A percentile compares a stretch with the other conserved stretches of the same genome.
These are phyloP conservation scores for Incumbomyces delicatus DNA, from an alignment of 2,329 filamentous ascomycete species.

Conservation along the genomic window DNA sequence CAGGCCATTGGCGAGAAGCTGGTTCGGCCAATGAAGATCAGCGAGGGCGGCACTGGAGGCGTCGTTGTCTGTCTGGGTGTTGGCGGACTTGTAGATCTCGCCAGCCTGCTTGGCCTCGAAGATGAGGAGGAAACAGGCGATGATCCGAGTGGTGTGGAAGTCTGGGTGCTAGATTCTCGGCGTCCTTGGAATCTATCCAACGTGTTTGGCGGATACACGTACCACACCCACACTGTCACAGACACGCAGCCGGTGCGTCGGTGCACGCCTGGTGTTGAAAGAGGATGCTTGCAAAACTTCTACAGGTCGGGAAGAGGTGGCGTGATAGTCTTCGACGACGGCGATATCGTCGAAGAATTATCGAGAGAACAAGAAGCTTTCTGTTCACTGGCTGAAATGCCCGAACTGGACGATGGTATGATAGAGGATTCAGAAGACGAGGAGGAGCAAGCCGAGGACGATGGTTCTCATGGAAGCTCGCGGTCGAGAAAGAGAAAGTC, in stretches of 20 bases:
- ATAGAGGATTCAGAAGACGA: conserved; percentile 52
- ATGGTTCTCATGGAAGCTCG: conserved; percentile 44
- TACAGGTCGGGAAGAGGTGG: conserved; percentile 77
- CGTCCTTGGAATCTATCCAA: conserved; percentile 93
- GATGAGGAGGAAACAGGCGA: conserved; percentile 40
- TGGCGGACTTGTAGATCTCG: conserved; percentile 81
- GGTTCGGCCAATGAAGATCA: conserved; percentile 76
- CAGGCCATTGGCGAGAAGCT: conserved; percentile 67
- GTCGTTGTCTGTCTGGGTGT: conserved; percentile 88
- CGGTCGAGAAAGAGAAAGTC: conserved; percentile 63
- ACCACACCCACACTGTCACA: conserved; percentile 32
- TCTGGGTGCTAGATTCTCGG: conserved; percentile 88
- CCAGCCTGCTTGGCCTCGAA: conserved; percentile 66
- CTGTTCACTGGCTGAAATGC: conserved; percentile 79
- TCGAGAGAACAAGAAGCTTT: conserved; percentile 68
- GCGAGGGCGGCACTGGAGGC: conserved; percentile 73
- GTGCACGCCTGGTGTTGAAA: conserved; percentile 53
- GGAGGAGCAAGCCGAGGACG: conserved; percentile 49
- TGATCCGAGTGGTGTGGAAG: conserved; percentile 23
- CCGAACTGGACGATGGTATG: conserved; percentile 68
- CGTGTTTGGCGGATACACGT: conserved; percentile 67
- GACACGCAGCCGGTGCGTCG: conserved; percentile 36
- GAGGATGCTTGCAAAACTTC: conserved; percentile 58
- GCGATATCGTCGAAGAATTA: conserved; percentile 82
- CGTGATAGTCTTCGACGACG: conserved; percentile 90